Base-by-base conservation (phyloP, 805 yeast species). In the Starmerella floris region DNA sequence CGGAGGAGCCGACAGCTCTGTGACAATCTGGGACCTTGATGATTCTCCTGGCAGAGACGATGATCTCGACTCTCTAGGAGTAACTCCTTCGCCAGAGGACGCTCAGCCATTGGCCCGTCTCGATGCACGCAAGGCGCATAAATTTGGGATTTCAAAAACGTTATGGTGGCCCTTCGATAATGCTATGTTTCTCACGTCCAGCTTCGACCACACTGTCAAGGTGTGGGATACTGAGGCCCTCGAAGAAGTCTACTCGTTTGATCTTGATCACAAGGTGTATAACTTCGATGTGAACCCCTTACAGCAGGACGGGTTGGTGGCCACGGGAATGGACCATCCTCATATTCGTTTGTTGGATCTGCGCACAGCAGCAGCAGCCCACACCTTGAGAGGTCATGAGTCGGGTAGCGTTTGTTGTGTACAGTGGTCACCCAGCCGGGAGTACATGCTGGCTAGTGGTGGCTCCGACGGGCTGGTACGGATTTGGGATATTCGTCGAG, bases 131-230 rank as follows among this genome's bases (percentile, higher is more conserved):
- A 41, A 11, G 38, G 73, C 69, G 0, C 96, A 87, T 56, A 58
- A 63, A 17, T 83, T 68, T 57, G 94, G 95, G 0, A 67, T 87
- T 0, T 80, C 94, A 0, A 62, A 73, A 15, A 65, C 83, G 1
- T 66, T 70, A 52, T 87, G 96, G 96, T 88, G 95, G 88, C 85
- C 91, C 0, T 64, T 65, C 35, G 96, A 87, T 59, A 74, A 77
- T 27, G 95, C 95, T 1, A 69, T 87, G 77, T 85, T 84, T 62
- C 68, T 84, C 17, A 72, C 84, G 2, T 75, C 84, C 1, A 83
- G 95, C 0, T 83, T 76, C 58, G 96, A 87, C 59, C 74, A 72
- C 44, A 71, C 75, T 0, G 72, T 85, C 20, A 80, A 77, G 48
- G 67, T 84, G 1, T 87, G 94, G 93, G 95, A 84, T 56, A 70